phyloP scores from a whole-genome alignment of 331 rosid genomes.

The Phaseolus coccineus region DNA sequence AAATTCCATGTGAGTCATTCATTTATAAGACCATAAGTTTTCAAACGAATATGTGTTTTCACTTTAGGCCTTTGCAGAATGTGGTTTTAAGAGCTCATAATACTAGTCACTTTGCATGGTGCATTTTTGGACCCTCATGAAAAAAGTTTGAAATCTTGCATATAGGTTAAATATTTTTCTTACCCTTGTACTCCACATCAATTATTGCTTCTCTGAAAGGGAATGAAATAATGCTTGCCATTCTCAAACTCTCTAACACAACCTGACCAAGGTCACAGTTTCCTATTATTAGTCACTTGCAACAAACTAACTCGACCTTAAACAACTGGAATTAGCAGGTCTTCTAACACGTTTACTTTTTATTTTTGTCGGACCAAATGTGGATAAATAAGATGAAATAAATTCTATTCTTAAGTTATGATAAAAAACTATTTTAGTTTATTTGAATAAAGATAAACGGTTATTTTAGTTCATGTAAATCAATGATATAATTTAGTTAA shows the following conservation, averaged over 20 bases:
- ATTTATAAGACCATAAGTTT: no score
- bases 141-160: background rate
- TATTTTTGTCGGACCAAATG: background rate
- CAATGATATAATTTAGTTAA: no score
- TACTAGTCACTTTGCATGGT: no score
- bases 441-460: no score
- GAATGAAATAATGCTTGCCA: slow-evolving; percentile 93
- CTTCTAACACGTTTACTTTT: background rate
- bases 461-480: no score
- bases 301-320: slow-evolving; percentile 11
- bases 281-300: slow-evolving; percentile 31
- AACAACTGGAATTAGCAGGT: background rate
- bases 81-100: no score
- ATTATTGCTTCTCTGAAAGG: slow-evolving; percentile 90
- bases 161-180: slow-evolving; percentile 26
- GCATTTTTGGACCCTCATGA: background rate
- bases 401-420: no score
- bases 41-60: no score
- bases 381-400: background rate
- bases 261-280: slow-evolving; percentile 60
- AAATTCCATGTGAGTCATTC: no score
- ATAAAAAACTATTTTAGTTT: no score
- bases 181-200: slow-evolving; percentile 94
- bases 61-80: no score
- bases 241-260: slow-evolving; percentile 83